A percentile compares a stretch with the other conserved stretches of the same genome.
phyloP scores from a whole-genome alignment of 192 early-diverging fungal genomes.

The Thoreauomyces humboldtii region DNA sequence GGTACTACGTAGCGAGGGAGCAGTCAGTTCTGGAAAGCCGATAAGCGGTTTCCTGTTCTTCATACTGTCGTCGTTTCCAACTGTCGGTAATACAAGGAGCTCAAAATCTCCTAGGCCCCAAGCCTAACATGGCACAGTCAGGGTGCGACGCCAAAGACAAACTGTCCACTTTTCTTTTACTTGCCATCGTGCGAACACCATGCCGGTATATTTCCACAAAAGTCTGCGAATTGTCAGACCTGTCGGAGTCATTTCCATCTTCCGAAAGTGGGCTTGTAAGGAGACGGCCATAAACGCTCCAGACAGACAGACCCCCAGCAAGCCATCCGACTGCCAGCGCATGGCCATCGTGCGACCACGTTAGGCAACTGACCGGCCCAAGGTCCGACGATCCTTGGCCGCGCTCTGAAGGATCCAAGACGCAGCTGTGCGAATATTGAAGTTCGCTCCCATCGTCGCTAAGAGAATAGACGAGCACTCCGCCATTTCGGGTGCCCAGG shows the following conservation, averaged over 20 bases:
- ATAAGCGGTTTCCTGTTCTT: too few relatives aligned
- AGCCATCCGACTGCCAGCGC: conserved; percentile 69
- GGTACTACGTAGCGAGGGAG: not conserved
- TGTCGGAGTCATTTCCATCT: conserved; percentile 23
- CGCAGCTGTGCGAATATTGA: conserved; percentile 46
- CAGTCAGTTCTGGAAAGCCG: too few relatives aligned
- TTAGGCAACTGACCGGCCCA: conserved; percentile 50
- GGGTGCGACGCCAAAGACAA: not conserved
- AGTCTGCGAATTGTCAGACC: not conserved
- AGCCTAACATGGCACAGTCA: conserved; percentile 45
- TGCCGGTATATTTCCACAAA: conserved; percentile 54
- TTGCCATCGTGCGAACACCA: conserved; percentile 59
- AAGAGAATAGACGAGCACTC: conserved; percentile 50
- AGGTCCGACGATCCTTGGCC: conserved; percentile 17
- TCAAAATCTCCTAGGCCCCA: conserved; percentile 71
- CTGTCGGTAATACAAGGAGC: conserved; percentile 68
- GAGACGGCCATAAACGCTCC: conserved; percentile 75
- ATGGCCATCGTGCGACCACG: conserved; percentile 72
- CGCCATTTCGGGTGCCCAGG: conserved; percentile 58
- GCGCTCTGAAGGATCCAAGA: not conserved
- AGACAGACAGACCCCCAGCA: conserved; percentile 65
- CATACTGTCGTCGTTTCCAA: too few relatives aligned
- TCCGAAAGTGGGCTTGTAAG: conserved; percentile 57
- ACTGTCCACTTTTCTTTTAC: not conserved
- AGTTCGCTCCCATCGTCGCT: conserved; percentile 46